Percentiles rank a stretch among this genome's conserved stretches.
Conservation (phyloP, 73 alveolate species). For the Durusdinium trenchii region DNA sequence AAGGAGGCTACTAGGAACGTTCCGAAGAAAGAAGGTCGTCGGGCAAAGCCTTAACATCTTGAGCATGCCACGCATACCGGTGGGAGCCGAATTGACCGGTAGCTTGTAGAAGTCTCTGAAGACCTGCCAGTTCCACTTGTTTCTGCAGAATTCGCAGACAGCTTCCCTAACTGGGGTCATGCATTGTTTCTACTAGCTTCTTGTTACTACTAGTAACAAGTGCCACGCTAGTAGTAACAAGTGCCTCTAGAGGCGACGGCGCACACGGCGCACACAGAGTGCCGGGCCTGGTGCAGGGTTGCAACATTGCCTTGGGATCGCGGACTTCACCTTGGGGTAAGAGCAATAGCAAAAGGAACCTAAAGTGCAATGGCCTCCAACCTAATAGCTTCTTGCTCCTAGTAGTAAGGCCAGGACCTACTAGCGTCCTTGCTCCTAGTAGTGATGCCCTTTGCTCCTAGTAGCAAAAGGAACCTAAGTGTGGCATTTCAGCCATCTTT, state of each 20-base stretch:
- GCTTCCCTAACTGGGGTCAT: no score
- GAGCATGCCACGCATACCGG: constrained; percentile 93
- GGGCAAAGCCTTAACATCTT: constrained; percentile 51
- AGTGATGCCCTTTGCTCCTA: not conserved
- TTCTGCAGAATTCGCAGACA: not conserved
- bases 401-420: no score
- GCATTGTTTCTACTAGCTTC: no score
- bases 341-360: no score
- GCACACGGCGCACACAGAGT: not conserved
- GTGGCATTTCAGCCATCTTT: not conserved
- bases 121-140: not conserved
- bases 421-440: no score
- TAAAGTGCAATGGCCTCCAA: no score
- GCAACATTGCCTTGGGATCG: constrained; percentile 91
- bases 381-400: no score
- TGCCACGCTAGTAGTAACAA: no score
- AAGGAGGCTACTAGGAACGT: not conserved
- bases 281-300: constrained; percentile 63
- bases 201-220: no score
- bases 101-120: constrained; percentile 85
- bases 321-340: constrained; percentile 57
- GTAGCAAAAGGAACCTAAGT: not conserved
- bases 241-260: no score
- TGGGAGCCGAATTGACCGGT: constrained; percentile 34
- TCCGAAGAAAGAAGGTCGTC: no score